A percentile compares a stretch with the other conserved stretches of the same genome.
These are phyloP conservation scores for Tulasnella calospora DNA, from an alignment of 768 basidiomycete genomes.

Conservation along the genomic window DNA sequence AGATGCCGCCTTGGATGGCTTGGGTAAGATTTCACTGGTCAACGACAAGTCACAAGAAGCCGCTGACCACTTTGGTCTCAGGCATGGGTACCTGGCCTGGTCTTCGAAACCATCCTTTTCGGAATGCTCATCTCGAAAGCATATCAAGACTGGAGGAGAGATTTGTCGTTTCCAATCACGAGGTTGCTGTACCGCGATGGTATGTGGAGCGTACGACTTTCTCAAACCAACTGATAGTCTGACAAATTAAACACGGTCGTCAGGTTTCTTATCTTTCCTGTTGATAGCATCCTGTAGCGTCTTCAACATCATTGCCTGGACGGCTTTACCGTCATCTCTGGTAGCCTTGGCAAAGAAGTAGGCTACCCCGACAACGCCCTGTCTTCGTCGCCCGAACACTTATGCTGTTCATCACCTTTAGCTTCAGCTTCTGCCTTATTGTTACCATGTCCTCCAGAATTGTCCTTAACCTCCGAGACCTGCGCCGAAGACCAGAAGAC, in stretches of 20 bases:
- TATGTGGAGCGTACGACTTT: not conserved
- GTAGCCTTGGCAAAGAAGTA: conserved; percentile 10
- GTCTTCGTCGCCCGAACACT: not conserved
- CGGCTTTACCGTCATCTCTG: conserved; percentile 4
- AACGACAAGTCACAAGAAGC: not conserved
- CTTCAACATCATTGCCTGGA: conserved; percentile 19
- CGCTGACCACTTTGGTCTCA: not conserved
- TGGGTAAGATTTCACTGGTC: not conserved
- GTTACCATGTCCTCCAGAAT: conserved; percentile 9
- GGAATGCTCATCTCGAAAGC: not conserved
- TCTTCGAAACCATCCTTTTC: conserved; percentile 18
- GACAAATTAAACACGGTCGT: not conserved
- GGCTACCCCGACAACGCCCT: not conserved
- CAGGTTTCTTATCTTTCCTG: conserved; percentile 14
- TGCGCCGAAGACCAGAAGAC: not conserved
- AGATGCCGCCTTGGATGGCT: conserved; percentile 6
- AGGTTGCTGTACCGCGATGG: conserved; percentile 20
- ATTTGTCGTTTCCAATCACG: not conserved
- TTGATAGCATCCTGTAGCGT: conserved; percentile 10
- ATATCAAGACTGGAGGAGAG: not conserved
- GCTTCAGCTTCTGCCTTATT: conserved; percentile 18
- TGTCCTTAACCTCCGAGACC: conserved; percentile 15
- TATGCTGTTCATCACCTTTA: not conserved
- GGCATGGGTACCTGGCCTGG: conserved; percentile 6
- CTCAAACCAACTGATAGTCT: not conserved